Conservation (phyloP, 106 monocot genomes). For the Apostasia ramifera region DNA sequence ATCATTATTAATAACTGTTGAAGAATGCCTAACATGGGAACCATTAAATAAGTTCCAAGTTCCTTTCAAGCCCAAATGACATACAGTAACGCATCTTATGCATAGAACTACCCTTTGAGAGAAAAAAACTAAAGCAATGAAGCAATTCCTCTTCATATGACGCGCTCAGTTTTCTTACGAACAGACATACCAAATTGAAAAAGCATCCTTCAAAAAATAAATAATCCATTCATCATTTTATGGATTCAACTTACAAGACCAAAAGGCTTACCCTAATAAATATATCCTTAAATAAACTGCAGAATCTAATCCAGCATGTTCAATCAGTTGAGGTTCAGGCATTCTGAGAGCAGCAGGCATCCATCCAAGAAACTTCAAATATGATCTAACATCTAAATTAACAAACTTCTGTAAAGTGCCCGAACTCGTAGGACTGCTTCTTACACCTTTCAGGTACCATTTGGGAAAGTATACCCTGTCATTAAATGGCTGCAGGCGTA, state of each 20-base stretch:
- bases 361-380: constrained; percentile 40
- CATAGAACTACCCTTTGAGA: too few species aligned
- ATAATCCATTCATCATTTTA: not conserved
- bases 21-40: too few species aligned
- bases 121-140: too few species aligned
- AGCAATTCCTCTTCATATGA: too few species aligned
- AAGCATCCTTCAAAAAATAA: not conserved
- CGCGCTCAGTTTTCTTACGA: not conserved
- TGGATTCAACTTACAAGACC: too few species aligned
- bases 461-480: constrained; percentile 10
- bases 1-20: too few species aligned
- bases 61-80: too few species aligned
- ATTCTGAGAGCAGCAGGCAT: constrained; percentile 47
- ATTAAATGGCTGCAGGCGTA: constrained; percentile 78
- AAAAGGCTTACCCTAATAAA: constrained; percentile 16
- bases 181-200: not conserved
- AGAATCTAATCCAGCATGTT: constrained; percentile 47
- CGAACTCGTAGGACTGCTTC: constrained; percentile 9
- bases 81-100: too few species aligned
- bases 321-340: constrained; percentile 50
- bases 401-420: constrained; percentile 23
- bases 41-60: too few species aligned
- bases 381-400: constrained; percentile 41
- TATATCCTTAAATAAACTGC: constrained; percentile 12
- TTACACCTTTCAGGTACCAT: not conserved